These are phyloP conservation scores for Phialophora macrospora DNA, from an alignment of 2,329 filamentous ascomycete species.

Conservation along the genomic window DNA sequence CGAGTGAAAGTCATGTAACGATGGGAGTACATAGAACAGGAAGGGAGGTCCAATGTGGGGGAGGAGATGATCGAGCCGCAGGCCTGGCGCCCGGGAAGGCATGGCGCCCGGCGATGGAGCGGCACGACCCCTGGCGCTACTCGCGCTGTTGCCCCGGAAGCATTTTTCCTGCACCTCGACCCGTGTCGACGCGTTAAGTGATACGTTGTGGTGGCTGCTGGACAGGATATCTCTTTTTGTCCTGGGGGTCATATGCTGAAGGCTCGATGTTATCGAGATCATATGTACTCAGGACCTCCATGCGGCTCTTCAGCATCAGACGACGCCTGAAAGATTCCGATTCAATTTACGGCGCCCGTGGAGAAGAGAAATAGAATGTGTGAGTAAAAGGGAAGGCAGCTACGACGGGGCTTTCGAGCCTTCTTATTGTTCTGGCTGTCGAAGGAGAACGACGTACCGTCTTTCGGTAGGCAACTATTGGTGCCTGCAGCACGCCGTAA, in stretches of 20 bases:
- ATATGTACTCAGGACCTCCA: not conserved
- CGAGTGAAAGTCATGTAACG: not conserved
- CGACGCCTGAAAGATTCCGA: not conserved
- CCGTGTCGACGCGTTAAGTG: constrained; percentile 21
- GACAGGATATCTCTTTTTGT: not conserved
- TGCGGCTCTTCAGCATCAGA: not conserved
- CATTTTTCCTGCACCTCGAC: not conserved
- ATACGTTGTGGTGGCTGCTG: not conserved
- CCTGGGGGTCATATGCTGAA: not conserved
- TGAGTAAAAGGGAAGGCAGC: not conserved
- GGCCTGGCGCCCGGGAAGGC: not conserved
- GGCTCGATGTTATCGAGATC: not conserved
- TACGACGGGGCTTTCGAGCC: not conserved
- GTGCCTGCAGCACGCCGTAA: not conserved
- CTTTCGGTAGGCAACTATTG: not conserved
- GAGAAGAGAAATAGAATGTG: not conserved
- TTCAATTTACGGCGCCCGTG: not conserved
- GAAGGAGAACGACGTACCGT: not conserved
- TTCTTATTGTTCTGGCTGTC: not conserved
- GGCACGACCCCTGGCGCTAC: constrained; percentile 17
- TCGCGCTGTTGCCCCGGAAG: constrained; percentile 9
- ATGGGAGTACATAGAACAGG: not conserved
- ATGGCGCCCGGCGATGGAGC: constrained; percentile 10
- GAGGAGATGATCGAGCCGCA: constrained; percentile 8
- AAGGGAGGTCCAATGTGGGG: not conserved